Evolutionary conservation across 2,329 filamentous ascomycete genomes (phyloP), one percentile per base, ranked within the genome.

Genomic region (Sporothrix inflata): DNA sequence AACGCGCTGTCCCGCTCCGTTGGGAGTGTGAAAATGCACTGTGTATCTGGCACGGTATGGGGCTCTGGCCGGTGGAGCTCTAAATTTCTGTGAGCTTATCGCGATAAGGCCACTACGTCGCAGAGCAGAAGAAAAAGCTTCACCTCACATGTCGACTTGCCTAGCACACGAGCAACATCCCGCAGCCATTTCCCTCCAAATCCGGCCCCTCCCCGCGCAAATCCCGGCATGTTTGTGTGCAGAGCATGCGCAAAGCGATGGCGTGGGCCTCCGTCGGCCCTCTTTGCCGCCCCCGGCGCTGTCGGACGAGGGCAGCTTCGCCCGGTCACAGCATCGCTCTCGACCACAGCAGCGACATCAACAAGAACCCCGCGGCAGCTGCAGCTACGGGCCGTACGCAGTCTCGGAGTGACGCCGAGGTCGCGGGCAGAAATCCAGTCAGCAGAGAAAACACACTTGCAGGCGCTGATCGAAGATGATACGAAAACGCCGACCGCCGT

Each of bases 141-240:
- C 65, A 49, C 27, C 42, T 40, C 60, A 65, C 60, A 42, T 45
- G n/a, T 61, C 4, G 34, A 61, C 30, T 61, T 61, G 16, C 30
- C 30, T n/a, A 71, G 42, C 63, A 47, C 53, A 19, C 40, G 12
- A 27, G 19, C 16, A 42, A 63, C 27, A 60, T 11, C 42, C 42
- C 2, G 12, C 19, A 47, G 6, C 42, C 42, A 12, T 24, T 4
- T 21, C 14, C 47, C 40, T 21, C 24, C 16, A 11, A 40, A 6
- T 30, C 65, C 9, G 11, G 1, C 21, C 12, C 12, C n/a, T 4
- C 4, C 60, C 21, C n/a, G 34, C 24, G 19, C 47, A 19, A 11
- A 42, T 14, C 6, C 38, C 16, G 55, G 24, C 4, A 84, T 84
- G 83, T 81, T 80, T 71, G 77, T 81, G 69, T 84, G 82, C 72